Evolutionary conservation across 228 moss, liverwort and hornwort genomes (phyloP).

Genomic region (Sphagnum magellanicum): DNA sequence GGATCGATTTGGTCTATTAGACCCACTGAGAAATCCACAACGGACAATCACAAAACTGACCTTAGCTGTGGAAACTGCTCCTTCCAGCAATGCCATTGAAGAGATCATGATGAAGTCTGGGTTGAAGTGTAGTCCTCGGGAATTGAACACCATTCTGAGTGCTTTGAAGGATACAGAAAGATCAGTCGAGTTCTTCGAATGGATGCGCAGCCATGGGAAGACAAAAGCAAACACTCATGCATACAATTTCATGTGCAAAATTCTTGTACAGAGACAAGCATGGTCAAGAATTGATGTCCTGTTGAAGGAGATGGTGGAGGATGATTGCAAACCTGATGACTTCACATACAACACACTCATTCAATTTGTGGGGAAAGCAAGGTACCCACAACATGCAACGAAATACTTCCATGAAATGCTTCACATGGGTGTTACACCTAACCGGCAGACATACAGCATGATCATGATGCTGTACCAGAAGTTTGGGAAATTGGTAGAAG

Average conservation of each 20-base stretch:
- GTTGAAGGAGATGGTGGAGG: slow-evolving; percentile 29
- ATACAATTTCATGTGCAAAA: slow-evolving; percentile 39
- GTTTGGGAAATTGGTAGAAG: slow-evolving; percentile 28
- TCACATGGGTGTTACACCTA: slow-evolving; percentile 31
- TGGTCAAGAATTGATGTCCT: slow-evolving; percentile 42
- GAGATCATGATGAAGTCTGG: slow-evolving; percentile 22
- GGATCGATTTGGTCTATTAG: slow-evolving; percentile 3
- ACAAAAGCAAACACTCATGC: slow-evolving; percentile 39
- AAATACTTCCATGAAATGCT: slow-evolving; percentile 33
- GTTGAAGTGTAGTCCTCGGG: slow-evolving; percentile 22
- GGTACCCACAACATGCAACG: slow-evolving; percentile 28
- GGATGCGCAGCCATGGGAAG: slow-evolving; percentile 47
- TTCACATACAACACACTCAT: slow-evolving; percentile 55
- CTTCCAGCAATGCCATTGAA: slow-evolving; percentile 4
- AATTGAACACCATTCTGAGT: slow-evolving; percentile 34
- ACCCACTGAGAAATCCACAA: slow-evolving; percentile 1
- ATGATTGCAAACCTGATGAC: slow-evolving; percentile 32
- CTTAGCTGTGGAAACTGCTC: slow-evolving; percentile 17
- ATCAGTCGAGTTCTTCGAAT: slow-evolving; percentile 42
- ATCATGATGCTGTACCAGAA: slow-evolving; percentile 58
- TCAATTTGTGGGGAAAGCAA: slow-evolving; percentile 52
- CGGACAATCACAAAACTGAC: slow-evolving; percentile 18
- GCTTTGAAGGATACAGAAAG: slow-evolving; percentile 38
- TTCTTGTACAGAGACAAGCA: slow-evolving; percentile 36
- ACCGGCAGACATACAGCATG: slow-evolving; percentile 40